Evolutionary conservation across 1,284 basidiomycete genomes (phyloP).

Genomic region (Malassezia slooffiae): DNA sequence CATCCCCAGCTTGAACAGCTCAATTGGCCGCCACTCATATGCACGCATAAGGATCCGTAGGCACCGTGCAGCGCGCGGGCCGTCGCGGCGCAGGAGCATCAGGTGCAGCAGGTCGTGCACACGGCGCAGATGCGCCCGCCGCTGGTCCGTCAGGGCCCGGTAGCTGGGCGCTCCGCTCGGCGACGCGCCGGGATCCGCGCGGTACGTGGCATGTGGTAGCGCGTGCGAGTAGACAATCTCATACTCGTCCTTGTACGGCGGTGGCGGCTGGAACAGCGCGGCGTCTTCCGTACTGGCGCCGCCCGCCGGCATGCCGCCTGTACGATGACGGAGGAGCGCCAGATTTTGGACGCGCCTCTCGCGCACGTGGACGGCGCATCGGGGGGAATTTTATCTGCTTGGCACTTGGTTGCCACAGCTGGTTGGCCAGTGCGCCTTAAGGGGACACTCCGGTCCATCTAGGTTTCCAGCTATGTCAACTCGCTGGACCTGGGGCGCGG

Average conservation of each 20-base stretch:
- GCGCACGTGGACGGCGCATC: no score
- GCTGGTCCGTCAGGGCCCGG: slow-evolving; percentile 3
- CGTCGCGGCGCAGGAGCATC: slow-evolving; percentile 5
- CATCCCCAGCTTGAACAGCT: slow-evolving; percentile 11
- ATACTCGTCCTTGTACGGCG: slow-evolving; percentile 4
- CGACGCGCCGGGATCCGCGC: neutral
- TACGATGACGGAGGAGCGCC: neutral
- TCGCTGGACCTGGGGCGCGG: no score
- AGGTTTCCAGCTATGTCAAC: no score
- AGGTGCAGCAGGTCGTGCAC: slow-evolving; percentile 11
- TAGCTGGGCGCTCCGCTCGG: no score
- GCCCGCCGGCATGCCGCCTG: neutral
- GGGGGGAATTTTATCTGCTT: no score
- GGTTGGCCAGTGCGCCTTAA: no score
- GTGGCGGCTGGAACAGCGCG: slow-evolving; percentile 11
- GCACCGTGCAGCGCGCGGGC: slow-evolving; percentile 3
- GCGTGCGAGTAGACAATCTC: slow-evolving; percentile 7
- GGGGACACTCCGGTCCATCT: no score
- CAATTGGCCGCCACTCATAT: slow-evolving; percentile 12
- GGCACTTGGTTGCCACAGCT: no score
- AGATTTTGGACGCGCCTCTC: neutral
- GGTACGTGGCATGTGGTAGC: neutral
- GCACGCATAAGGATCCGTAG: slow-evolving; percentile 3
- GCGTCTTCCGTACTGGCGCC: neutral
- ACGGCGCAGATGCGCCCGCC: slow-evolving; percentile 7